Base-by-base conservation (phyloP, 2,329 filamentous ascomycete genomes). In the Fonsecaea monophora region DNA sequence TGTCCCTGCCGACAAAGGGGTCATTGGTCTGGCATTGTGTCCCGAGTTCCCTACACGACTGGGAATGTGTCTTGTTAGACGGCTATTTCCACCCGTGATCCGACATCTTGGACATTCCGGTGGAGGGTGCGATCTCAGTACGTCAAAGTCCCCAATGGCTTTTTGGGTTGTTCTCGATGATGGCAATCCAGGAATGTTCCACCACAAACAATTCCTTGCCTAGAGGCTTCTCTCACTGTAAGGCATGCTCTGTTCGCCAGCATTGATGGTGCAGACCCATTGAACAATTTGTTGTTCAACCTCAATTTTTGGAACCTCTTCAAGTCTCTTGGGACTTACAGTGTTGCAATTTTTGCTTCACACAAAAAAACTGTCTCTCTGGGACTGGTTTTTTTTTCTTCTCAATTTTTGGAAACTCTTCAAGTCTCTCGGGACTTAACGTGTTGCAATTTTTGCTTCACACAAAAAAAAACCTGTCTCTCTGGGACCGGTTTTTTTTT, bases 121-220 rank as follows among this genome's bases (percentile, higher is more conserved):
- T 38, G 35, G 35, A 38, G 35, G 7, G 7, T 38, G 7, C 35
- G 35, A 38, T 38, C 12, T 38, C 35, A 54, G 57, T 15, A 54
- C 13, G 63, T 50, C 63, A 65, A 56, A 65, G 63, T 42, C 50
- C 42, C 35, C 50, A 59, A 13, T 54, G 55, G 62, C 62, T 53
- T 32, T 30, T 32, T 55, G 12, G 56, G 62, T 65, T 25, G 38
- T 30, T 50, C 25, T 61, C 35, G 57, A 65, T 35, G 63, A 65
- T 57, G 57, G 63, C 57, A 65, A 10, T 61, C 53, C 63, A 61
- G 57, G 63, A 65, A 65, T 65, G 53, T 60, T 60, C 40, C 40
- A 50, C 57, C 18, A 40, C 7, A 50, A 61, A 57, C 53, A 65
- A 21, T 61, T 65, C 63, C 57, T 55, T 65, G 57, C 63, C 63